Evolutionary conservation across 805 yeast species (phyloP), one percentile per base, ranked within the genome.

Genomic region (Sungouiozyma intestinalis): DNA sequence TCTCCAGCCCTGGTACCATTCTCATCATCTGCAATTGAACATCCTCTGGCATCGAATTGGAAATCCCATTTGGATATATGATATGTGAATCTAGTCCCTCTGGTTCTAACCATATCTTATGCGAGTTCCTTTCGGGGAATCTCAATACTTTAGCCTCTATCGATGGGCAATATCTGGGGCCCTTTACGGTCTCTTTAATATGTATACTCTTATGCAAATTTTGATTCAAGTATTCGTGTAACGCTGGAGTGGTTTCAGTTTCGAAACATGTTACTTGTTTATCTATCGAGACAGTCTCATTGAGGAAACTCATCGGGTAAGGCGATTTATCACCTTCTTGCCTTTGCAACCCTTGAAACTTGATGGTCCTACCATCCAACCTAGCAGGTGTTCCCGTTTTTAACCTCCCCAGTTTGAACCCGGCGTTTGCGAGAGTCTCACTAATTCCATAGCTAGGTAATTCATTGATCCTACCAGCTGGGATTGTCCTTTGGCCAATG

Each of bases 381-480:
- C 99, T 70, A 2, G 97, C 95, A 0, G 99, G 99, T 0, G 99
- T 92, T 0, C 99, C 99, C 0, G 99, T 92, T 56, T 92, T 92
- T 51, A 92, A 68, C 43, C 99, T 70, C 0, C 97, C 97, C 40
- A 92, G 64, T 46, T 76, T 67, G 58, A 92, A 90, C 0, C 95
- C 95, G 1, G 84, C 81, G 3, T 76, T 77, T 20, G 67, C 64
- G 34, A 92, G 71, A 1, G 97, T 87, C 37, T 77, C 68, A 31
- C 95, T 81, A 18, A 92, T 72, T 1, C 97, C 97, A 63, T 78
- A 83, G 0, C 97, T 85, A 2, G 97, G 92, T 16, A 71, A 76
- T 63, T 92, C 99, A 3, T 95, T 96, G 20, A 90, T 81, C 49
- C 99, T 71, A 0, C 99, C 99, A 0, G 96, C 85, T 0, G 97